Percentiles rank a stretch among this genome's conserved stretches.
phyloP scores from a whole-genome alignment of 2,329 filamentous ascomycete genomes.

The Aspergillus neoniger region DNA sequence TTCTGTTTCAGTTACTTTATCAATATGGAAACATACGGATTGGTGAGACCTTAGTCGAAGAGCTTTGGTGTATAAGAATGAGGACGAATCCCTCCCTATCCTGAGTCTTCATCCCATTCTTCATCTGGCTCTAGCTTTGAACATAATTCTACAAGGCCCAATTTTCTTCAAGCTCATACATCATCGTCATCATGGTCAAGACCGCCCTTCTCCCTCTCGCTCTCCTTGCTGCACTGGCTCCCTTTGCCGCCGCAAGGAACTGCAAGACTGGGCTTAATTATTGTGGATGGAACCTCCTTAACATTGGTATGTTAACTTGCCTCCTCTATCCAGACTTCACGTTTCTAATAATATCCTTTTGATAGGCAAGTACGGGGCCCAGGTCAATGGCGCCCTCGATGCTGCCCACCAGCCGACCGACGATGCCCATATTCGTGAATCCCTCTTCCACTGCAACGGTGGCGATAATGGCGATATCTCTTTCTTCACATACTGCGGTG shows the following conservation, averaged over 20 bases:
- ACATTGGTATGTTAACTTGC: conserved; percentile 6
- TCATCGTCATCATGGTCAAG: conserved; percentile 6
- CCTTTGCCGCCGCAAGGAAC: conserved; percentile 10
- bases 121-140: too few species aligned
- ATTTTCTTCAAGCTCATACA: too few species aligned
- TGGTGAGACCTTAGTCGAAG: too few species aligned
- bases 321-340: background rate
- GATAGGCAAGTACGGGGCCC: conserved; percentile 11
- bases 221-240: conserved; percentile 1
- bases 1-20: too few species aligned
- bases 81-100: too few species aligned
- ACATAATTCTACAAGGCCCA: too few species aligned
- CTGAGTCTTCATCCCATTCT: too few species aligned
- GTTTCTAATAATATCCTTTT: background rate
- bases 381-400: conserved; percentile 9
- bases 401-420: conserved; percentile 5
- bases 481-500: conserved; percentile 7
- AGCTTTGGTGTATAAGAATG: too few species aligned
- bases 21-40: too few species aligned
- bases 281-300: conserved; percentile 12
- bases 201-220: conserved; percentile 3
- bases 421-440: conserved; percentile 9
- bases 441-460: conserved; percentile 14
- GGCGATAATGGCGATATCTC: conserved; percentile 11
- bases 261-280: conserved; percentile 14